Conservation (phyloP, 345 rosid species). For the Zanthoxylum bungeanum region DNA sequence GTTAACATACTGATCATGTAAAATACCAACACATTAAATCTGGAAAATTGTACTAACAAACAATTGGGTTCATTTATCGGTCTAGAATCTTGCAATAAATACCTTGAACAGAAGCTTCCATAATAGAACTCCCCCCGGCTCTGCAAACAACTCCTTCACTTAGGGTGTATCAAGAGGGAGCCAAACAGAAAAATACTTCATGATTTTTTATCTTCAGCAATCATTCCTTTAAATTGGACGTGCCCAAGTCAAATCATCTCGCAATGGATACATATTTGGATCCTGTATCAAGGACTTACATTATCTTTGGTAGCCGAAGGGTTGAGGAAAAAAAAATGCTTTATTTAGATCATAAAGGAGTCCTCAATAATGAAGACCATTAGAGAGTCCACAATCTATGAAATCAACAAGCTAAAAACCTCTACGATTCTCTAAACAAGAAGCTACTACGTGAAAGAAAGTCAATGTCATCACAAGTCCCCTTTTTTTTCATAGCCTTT, state of each 20-base stretch:
- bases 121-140: not conserved
- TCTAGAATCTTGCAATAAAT: not conserved
- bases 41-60: not conserved
- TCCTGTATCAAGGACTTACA: constrained; percentile 11
- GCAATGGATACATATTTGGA: not conserved
- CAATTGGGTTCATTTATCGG: not conserved
- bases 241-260: not conserved
- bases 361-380: not conserved
- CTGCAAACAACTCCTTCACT: not conserved
- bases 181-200: not conserved
- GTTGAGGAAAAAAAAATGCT: not conserved
- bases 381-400: not conserved
- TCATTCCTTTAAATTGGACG: not conserved
- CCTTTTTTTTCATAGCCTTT: not conserved
- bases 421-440: not conserved
- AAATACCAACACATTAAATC: not conserved
- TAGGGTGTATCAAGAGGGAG: not conserved
- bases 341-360: not conserved
- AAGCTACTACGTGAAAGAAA: not conserved
- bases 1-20: not conserved
- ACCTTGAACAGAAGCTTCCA: constrained; percentile 1
- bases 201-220: not conserved
- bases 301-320: not conserved
- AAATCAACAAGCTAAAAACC: not conserved
- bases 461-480: not conserved